Evolutionary conservation across 192 early-diverging fungal species (phyloP).

Genomic region (Podila horticola): DNA sequence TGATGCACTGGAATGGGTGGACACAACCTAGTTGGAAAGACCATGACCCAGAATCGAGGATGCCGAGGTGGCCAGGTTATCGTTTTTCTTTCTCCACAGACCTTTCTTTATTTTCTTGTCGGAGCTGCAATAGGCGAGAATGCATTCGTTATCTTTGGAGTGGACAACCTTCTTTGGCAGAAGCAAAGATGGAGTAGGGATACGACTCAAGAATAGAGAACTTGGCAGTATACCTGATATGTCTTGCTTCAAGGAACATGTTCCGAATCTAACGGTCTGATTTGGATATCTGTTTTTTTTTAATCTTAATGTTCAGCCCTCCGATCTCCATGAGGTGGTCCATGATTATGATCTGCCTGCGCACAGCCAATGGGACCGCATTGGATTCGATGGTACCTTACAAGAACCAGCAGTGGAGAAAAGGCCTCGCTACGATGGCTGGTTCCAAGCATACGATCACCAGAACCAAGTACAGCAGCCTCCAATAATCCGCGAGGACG

Average conservation of each 20-base stretch:
- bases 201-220: too few relatives aligned
- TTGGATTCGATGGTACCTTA: constrained; percentile 62
- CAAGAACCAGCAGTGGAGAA: constrained; percentile 61
- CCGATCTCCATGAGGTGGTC: constrained; percentile 32
- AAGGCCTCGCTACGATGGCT: constrained; percentile 59
- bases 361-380: constrained; percentile 62
- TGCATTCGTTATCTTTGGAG: too few relatives aligned
- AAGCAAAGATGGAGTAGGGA: too few relatives aligned
- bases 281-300: neutral
- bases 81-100: too few relatives aligned
- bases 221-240: too few relatives aligned
- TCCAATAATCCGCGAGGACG: neutral
- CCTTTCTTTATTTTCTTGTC: too few relatives aligned
- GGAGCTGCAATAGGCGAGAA: too few relatives aligned
- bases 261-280: neutral
- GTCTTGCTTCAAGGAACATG: neutral
- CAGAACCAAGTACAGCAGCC: constrained; percentile 38
- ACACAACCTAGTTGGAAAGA: too few relatives aligned
- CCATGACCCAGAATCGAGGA: too few relatives aligned
- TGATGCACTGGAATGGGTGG: too few relatives aligned
- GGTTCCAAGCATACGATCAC: constrained; percentile 55
- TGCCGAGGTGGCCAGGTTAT: too few relatives aligned
- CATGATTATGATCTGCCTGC: constrained; percentile 50
- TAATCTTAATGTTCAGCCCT: constrained; percentile 19
- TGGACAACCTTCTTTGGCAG: too few relatives aligned